Percentiles rank a stretch among this genome's conserved stretches.
phyloP scores from a whole-genome alignment of 495 filamentous ascomycete genomes.

The Aspergillus nidulans region DNA sequence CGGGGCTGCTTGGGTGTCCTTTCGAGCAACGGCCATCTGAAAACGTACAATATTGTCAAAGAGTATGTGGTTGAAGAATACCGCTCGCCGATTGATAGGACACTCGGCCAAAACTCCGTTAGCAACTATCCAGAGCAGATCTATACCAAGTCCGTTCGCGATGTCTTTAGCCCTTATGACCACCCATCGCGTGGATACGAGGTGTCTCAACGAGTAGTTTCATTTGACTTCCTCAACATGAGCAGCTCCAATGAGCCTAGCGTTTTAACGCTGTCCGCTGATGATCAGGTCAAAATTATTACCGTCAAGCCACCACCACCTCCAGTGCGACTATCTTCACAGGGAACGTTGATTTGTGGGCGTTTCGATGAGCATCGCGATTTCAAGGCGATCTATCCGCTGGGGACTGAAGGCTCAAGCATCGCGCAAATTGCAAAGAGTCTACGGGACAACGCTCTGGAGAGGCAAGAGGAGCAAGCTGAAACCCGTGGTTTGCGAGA shows the following conservation, averaged over 20 bases:
- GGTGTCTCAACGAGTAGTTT: constrained; percentile 65
- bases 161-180: constrained; percentile 42
- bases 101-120: constrained; percentile 38
- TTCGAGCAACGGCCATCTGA: constrained; percentile 74
- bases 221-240: constrained; percentile 79
- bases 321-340: constrained; percentile 44
- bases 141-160: constrained; percentile 46
- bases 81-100: constrained; percentile 38
- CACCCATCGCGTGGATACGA: constrained; percentile 39
- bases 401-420: constrained; percentile 25
- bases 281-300: constrained; percentile 61
- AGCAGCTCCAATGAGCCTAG: constrained; percentile 58
- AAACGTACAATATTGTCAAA: constrained; percentile 63
- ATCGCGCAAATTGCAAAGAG: constrained; percentile 29
- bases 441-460: constrained; percentile 25
- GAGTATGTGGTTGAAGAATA: constrained; percentile 47
- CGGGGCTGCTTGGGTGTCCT: constrained; percentile 71
- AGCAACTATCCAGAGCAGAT: constrained; percentile 40
- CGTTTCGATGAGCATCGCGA: constrained; percentile 23
- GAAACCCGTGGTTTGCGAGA: constrained; percentile 8
- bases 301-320: constrained; percentile 57
- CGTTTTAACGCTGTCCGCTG: constrained; percentile 62
- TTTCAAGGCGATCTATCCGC: constrained; percentile 30
- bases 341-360: constrained; percentile 36
- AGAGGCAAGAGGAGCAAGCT: constrained; percentile 14